Percentiles rank a stretch among this genome's conserved stretches.
phyloP scores from a whole-genome alignment of 2,329 filamentous ascomycete species.

The Cercospora zeina region DNA sequence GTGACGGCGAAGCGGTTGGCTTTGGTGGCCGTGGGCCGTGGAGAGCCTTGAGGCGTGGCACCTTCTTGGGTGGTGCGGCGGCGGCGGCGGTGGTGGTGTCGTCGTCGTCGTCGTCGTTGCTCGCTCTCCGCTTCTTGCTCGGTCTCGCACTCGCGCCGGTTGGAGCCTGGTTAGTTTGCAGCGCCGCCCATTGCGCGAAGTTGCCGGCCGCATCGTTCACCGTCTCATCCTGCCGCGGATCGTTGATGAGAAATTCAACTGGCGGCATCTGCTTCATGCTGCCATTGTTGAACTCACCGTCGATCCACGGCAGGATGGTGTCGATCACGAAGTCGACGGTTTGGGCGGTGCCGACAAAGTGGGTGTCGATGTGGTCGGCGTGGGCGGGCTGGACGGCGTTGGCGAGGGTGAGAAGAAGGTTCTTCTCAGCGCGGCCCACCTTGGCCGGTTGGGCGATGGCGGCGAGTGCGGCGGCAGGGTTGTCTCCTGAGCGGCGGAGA shows the following conservation, averaged over 20 bases:
- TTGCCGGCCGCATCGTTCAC: constrained; percentile 30
- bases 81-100: neutral
- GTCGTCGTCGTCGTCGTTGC: constrained; percentile 6
- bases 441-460: constrained; percentile 20
- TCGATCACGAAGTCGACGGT: constrained; percentile 30
- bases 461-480: constrained; percentile 24
- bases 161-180: neutral
- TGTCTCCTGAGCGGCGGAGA: constrained; percentile 27
- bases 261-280: constrained; percentile 34
- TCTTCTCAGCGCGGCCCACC: constrained; percentile 21
- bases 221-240: constrained; percentile 26
- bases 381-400: constrained; percentile 29
- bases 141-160: neutral
- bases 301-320: constrained; percentile 32
- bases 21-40: constrained; percentile 5
- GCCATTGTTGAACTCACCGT: constrained; percentile 24
- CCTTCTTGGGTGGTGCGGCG: neutral
- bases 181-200: constrained; percentile 31
- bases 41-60: constrained; percentile 7
- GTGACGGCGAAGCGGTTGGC: neutral
- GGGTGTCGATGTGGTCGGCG: constrained; percentile 30
- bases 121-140: constrained; percentile 2
- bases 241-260: constrained; percentile 37
- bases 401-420: constrained; percentile 15
- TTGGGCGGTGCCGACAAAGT: constrained; percentile 25